phyloP scores from a whole-genome alignment of 257 asterid species.

The Rhazya stricta region DNA sequence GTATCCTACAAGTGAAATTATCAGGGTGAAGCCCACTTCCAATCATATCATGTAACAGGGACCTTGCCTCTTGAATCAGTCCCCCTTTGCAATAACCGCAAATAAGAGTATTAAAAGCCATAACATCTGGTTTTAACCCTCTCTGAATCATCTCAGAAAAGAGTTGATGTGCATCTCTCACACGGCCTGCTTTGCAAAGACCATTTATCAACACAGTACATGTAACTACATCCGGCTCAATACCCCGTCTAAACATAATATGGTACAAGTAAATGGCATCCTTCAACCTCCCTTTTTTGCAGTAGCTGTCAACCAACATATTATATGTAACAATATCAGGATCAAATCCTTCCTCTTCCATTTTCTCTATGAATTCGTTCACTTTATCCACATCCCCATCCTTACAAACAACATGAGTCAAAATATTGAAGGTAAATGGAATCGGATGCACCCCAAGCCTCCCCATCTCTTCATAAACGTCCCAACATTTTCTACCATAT shows the following conservation, averaged over 20 bases:
- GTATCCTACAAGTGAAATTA: slow-evolving; percentile 55
- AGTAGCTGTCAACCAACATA: slow-evolving; percentile 61
- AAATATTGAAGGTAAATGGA: slow-evolving; percentile 65
- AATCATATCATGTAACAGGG: slow-evolving; percentile 63
- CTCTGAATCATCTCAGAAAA: slow-evolving; percentile 58
- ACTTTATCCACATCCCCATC: slow-evolving; percentile 61
- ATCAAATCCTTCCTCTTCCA: slow-evolving; percentile 85
- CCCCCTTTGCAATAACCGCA: slow-evolving; percentile 74
- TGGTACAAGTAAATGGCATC: slow-evolving; percentile 69
- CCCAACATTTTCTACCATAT: slow-evolving; percentile 61
- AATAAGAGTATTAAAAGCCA: slow-evolving; percentile 62
- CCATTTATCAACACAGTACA: slow-evolving; percentile 70
- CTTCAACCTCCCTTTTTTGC: slow-evolving; percentile 64
- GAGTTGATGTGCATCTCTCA: slow-evolving; percentile 59
- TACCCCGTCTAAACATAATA: slow-evolving; percentile 57
- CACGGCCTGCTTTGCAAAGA: slow-evolving; percentile 57
- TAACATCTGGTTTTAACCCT: slow-evolving; percentile 62
- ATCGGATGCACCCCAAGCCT: slow-evolving; percentile 61
- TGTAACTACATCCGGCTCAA: slow-evolving; percentile 71
- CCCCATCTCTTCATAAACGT: slow-evolving; percentile 52
- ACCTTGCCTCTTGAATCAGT: slow-evolving; percentile 71
- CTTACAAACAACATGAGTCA: slow-evolving; percentile 58
- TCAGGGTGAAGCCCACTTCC: slow-evolving; percentile 55
- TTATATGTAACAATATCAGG: slow-evolving; percentile 74
- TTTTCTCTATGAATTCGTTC: slow-evolving; percentile 58